A percentile compares a stretch with the other conserved stretches of the same genome.
Conservation (phyloP, 768 basidiomycete species). For the Artomyces pyxidatus region DNA sequence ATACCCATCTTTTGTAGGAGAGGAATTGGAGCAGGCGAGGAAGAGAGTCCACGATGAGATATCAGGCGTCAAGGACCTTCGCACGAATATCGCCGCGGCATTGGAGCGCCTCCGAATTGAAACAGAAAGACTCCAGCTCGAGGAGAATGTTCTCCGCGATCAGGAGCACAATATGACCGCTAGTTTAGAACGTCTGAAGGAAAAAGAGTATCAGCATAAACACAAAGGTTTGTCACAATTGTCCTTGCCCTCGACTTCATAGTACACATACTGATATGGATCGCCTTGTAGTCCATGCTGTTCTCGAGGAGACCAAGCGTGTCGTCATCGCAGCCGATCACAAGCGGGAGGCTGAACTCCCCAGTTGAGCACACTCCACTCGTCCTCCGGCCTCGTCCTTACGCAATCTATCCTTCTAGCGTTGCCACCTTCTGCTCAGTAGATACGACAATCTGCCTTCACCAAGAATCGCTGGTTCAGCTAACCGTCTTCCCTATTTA, state of each 20-base stretch:
- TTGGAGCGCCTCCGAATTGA: conserved; percentile 31
- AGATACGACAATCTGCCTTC: no score
- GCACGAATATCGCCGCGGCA: conserved; percentile 40
- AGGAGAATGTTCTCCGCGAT: conserved; percentile 32
- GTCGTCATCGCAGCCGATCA: conserved; percentile 37
- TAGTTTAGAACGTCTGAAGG: conserved; percentile 32
- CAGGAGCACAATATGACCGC: conserved; percentile 33
- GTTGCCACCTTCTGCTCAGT: no score
- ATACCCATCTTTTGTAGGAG: conserved; percentile 29
- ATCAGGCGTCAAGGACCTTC: conserved; percentile 46
- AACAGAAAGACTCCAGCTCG: conserved; percentile 32
- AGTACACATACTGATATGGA: not conserved
- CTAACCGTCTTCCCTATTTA: no score
- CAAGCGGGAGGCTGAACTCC: conserved; percentile 29
- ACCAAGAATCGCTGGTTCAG: no score
- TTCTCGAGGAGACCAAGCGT: conserved; percentile 37
- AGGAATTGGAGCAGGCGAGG: conserved; percentile 53
- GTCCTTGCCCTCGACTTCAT: not conserved
- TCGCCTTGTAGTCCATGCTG: conserved; percentile 27
- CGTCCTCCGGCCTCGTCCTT: not conserved
- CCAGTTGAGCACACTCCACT: conserved; percentile 3
- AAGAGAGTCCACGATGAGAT: conserved; percentile 56
- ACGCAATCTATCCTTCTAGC: not conserved
- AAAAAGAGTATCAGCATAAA: conserved; percentile 33
- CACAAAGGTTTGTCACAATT: conserved; percentile 27